A percentile compares a stretch with the other conserved stretches of the same genome.
phyloP scores from a whole-genome alignment of 1,139 yeast genomes.

The Protomyces lactucae-debilis region DNA sequence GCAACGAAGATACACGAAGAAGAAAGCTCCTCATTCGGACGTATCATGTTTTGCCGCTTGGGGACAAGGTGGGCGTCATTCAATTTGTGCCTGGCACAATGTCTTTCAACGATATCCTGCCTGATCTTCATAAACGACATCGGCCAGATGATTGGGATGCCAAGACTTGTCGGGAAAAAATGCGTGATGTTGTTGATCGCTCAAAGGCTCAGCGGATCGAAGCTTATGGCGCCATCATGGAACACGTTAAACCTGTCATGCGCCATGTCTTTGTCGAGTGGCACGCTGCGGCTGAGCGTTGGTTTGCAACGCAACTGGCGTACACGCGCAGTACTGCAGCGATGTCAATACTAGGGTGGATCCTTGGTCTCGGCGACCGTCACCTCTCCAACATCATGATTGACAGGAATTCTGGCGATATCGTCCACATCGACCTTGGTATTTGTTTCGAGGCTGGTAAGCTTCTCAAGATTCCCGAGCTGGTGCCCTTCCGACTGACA shows the following conservation, averaged over 20 bases:
- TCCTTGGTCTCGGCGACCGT: constrained; percentile 90
- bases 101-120: constrained; percentile 59
- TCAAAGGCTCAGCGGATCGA: constrained; percentile 47
- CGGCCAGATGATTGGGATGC: constrained; percentile 46
- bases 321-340: constrained; percentile 82
- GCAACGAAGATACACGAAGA: constrained; percentile 54
- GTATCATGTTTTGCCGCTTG: constrained; percentile 84
- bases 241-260: constrained; percentile 60
- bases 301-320: constrained; percentile 63
- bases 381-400: constrained; percentile 85
- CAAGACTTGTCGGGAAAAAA: constrained; percentile 58
- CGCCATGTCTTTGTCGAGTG: constrained; percentile 64
- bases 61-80: constrained; percentile 79
- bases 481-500: constrained; percentile 87
- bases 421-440: constrained; percentile 92
- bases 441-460: constrained; percentile 89
- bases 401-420: constrained; percentile 78
- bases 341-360: constrained; percentile 77
- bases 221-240: constrained; percentile 51
- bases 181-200: constrained; percentile 56
- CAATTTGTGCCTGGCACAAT: constrained; percentile 80
- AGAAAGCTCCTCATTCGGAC: constrained; percentile 65
- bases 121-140: constrained; percentile 51
- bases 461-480: constrained; percentile 77
- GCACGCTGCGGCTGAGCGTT: constrained; percentile 61